Conservation (phyloP, 1,284 basidiomycete species). For the Heliocybe sulcata region DNA sequence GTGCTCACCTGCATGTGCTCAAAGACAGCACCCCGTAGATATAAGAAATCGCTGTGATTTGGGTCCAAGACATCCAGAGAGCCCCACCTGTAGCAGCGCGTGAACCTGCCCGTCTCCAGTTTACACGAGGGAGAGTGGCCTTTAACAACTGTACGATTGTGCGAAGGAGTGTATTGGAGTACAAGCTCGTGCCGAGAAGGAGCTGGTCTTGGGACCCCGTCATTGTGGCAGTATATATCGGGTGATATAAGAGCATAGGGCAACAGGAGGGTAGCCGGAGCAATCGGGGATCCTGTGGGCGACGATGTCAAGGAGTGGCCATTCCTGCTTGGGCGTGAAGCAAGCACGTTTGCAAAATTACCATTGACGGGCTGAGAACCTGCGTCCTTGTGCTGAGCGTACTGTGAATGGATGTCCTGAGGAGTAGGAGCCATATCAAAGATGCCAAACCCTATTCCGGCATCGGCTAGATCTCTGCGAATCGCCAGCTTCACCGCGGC, state of each 20-base stretch:
- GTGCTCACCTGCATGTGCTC: slow-evolving; percentile 71
- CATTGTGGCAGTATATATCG: slow-evolving; percentile 72
- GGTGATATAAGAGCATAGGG: slow-evolving; percentile 78
- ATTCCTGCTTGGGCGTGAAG: slow-evolving; percentile 37
- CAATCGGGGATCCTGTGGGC: slow-evolving; percentile 54
- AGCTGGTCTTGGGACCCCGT: slow-evolving; percentile 53
- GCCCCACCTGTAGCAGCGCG: slow-evolving; percentile 73
- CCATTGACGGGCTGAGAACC: slow-evolving; percentile 27
- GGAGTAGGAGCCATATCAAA: slow-evolving; percentile 27
- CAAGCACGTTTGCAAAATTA: background rate
- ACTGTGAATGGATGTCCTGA: slow-evolving; percentile 44
- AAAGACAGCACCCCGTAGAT: slow-evolving; percentile 68
- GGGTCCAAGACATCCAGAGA: slow-evolving; percentile 70
- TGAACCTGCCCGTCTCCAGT: slow-evolving; percentile 51
- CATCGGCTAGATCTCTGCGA: slow-evolving; percentile 67
- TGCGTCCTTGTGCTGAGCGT: slow-evolving; percentile 32
- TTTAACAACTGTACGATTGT: slow-evolving; percentile 24
- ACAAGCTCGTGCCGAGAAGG: slow-evolving; percentile 59
- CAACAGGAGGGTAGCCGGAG: slow-evolving; percentile 50
- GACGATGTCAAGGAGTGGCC: slow-evolving; percentile 37
- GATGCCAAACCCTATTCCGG: slow-evolving; percentile 79
- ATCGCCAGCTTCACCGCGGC: slow-evolving; percentile 70
- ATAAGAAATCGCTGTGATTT: slow-evolving; percentile 69
- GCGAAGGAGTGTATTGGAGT: slow-evolving; percentile 58
- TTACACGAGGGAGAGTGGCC: slow-evolving; percentile 28